phyloP scores from a whole-genome alignment of 441 rosid species.

The Manihot esculenta region DNA sequence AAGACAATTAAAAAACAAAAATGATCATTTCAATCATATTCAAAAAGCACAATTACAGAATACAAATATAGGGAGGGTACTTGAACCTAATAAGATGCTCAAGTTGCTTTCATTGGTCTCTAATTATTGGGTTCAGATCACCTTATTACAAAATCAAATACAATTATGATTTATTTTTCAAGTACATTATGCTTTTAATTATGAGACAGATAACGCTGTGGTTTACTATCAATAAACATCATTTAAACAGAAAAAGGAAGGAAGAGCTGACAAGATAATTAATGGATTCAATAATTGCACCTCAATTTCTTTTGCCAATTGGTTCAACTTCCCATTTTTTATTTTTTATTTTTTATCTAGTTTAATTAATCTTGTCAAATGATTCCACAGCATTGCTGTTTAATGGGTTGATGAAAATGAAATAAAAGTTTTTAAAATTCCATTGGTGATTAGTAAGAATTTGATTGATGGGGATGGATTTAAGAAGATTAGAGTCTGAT shows the following conservation, averaged over 20 bases:
- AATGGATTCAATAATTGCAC: not conserved
- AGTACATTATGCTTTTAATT: too few relatives aligned
- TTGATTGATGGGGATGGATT: not conserved
- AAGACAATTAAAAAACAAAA: slow-evolving; percentile 3
- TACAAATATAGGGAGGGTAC: not conserved
- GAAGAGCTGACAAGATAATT: not conserved
- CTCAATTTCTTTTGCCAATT: not conserved
- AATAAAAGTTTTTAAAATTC: not conserved
- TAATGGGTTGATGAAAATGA: not conserved
- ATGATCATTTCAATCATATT: too few relatives aligned
- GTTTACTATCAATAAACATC: not conserved
- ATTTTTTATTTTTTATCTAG: too few relatives aligned
- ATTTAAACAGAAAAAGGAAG: not conserved
- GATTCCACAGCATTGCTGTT: not conserved
- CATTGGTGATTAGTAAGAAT: too few relatives aligned
- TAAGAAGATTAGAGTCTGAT: too few relatives aligned
- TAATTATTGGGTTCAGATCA: too few relatives aligned
- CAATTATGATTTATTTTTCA: too few relatives aligned
- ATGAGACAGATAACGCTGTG: too few relatives aligned
- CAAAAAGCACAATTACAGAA: too few relatives aligned
- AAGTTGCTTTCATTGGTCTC: too few relatives aligned
- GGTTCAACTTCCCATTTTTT: not conserved
- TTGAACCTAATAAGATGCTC: too few relatives aligned
- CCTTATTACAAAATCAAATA: not conserved
- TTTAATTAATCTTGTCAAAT: not conserved